Base-by-base conservation (phyloP, 1,284 basidiomycete genomes). In the Naganishia albida region DNA sequence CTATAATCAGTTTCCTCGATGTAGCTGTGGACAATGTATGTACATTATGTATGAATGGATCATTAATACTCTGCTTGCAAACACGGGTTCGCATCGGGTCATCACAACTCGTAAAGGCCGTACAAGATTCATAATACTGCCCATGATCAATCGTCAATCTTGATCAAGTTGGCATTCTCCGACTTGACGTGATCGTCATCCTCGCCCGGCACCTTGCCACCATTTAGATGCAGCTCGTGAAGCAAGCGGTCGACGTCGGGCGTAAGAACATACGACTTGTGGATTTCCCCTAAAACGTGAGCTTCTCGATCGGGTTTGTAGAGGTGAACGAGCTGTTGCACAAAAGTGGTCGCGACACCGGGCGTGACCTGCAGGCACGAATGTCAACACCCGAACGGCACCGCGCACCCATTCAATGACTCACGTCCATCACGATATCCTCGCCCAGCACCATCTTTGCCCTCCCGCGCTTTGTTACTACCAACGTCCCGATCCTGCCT, bases 271-370 rank as follows among this genome's bases (percentile, higher is more conserved):
- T 93, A 95, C 65, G 88, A 85, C 73, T 89, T 88, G 80, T 89
- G 87, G 55, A 96, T 84, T 74, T 93, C 89, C 30, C 93, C 93
- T 0, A 96, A 80, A 7, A 93, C 85, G 43, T 84, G 84, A 15
- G 93, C 80, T 8, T 71, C 59, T 62, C 76, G 72, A 10, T 81
- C 81, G 69, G 87, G 87, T 30, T 82, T 80, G 75, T 96, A 88
- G 15, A 68, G 64, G 42, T 68, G 83, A 52, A 91, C 87, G 7
- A 91, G 87, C 69, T 95, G 91, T 75, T 96, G 91, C 10, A 95
- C 82, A 78, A 96, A 97, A 0, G 90, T 90, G 1, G 90, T 86
- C 68, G 90, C 89, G 8, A 90, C 92, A 18, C 89, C 91, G 13
- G 89, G 86, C 4, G 85, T 86, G 26, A 96, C 87, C 90, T 95